These are phyloP conservation scores for Pulicaria dysenterica DNA, from an alignment of 129 eudicot genomes.

Conservation along the genomic window DNA sequence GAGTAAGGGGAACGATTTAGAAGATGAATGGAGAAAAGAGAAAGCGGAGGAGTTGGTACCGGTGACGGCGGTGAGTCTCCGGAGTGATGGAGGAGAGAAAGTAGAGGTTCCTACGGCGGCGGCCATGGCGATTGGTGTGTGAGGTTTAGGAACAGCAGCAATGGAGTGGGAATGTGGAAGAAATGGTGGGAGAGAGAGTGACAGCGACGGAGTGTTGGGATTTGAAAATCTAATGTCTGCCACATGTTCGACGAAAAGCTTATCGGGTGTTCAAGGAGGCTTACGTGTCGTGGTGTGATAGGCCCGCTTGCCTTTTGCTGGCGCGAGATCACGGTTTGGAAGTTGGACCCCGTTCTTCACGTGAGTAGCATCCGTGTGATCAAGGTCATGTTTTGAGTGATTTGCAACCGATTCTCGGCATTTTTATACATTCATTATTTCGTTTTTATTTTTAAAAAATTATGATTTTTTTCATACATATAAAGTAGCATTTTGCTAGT, in stretches of 20 bases:
- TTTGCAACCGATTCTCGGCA: no score
- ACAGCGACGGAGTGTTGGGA: slow-evolving; percentile 30
- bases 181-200: slow-evolving; percentile 17
- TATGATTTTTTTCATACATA: no score
- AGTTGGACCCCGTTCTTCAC: slow-evolving; percentile 25
- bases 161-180: slow-evolving; percentile 6
- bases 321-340: slow-evolving; percentile 41
- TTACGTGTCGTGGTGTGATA: slow-evolving; percentile 31
- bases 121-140: slow-evolving; percentile 28
- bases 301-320: slow-evolving; percentile 26
- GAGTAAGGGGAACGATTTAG: slow-evolving; percentile 23
- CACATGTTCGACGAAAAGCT: slow-evolving; percentile 43
- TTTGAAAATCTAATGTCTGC: slow-evolving; percentile 35
- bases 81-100: slow-evolving; percentile 31
- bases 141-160: slow-evolving; percentile 6
- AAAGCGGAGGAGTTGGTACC: slow-evolving; percentile 17
- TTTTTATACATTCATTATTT: no score
- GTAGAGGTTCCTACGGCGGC: slow-evolving; percentile 24
- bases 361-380: slow-evolving; percentile 34
- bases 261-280: slow-evolving; percentile 21
- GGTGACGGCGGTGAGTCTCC: slow-evolving; percentile 21
- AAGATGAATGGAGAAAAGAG: slow-evolving; percentile 35
- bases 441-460: no score
- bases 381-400: neutral
- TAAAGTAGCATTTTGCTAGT: no score